phyloP scores from a whole-genome alignment of 768 basidiomycete species.

The Pholiota molesta region DNA sequence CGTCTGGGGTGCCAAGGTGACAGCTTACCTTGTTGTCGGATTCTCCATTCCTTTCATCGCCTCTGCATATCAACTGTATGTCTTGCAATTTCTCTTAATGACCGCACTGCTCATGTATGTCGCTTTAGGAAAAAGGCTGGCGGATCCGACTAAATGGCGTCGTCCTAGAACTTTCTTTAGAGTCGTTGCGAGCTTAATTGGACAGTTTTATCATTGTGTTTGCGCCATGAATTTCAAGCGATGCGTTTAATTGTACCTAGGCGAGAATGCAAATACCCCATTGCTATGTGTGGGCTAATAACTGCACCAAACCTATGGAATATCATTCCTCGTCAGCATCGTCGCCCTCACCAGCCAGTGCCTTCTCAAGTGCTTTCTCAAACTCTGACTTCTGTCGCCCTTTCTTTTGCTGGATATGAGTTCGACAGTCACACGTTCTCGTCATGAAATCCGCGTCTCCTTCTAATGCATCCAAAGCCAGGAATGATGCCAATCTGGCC shows the following conservation, averaged over 20 bases:
- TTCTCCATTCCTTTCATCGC: constrained; percentile 73
- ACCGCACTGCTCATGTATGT: constrained; percentile 3
- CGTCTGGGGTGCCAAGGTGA: constrained; percentile 53
- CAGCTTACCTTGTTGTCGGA: constrained; percentile 51
- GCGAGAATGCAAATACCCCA: neutral
- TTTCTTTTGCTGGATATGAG: constrained; percentile 24
- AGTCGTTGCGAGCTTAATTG: constrained; percentile 1
- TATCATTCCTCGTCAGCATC: constrained; percentile 9
- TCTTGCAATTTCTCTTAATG: constrained; percentile 13
- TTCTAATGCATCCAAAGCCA: constrained; percentile 72
- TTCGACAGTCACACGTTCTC: constrained; percentile 69
- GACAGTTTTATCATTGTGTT: neutral
- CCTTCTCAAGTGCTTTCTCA: constrained; percentile 11
- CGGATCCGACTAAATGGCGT: constrained; percentile 22
- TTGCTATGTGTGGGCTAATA: neutral
- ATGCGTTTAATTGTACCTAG: neutral
- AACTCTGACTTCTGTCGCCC: constrained; percentile 10
- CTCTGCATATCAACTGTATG: constrained; percentile 66
- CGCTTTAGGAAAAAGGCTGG: constrained; percentile 46
- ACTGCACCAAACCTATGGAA: neutral
- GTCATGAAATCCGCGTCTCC: constrained; percentile 64
- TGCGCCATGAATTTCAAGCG: neutral
- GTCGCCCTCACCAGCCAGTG: constrained; percentile 1
- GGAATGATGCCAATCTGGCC: constrained; percentile 59
- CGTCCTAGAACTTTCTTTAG: neutral